These are phyloP conservation scores for Drechslerella stenobrocha DNA, from an alignment of 2,329 filamentous ascomycete genomes.

Conservation along the genomic window DNA sequence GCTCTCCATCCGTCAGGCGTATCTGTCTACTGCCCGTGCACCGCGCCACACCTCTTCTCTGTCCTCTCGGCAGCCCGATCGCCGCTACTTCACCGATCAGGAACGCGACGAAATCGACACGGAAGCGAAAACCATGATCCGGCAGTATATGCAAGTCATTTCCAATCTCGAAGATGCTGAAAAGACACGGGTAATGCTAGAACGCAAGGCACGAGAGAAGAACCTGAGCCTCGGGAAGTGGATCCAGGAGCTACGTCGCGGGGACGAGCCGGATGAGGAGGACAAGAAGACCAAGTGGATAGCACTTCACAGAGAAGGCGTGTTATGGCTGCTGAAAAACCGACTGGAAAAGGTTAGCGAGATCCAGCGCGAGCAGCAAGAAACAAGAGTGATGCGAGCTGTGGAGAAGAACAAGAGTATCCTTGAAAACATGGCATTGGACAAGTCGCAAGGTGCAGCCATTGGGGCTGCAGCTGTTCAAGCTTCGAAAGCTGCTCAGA, in stretches of 20 bases:
- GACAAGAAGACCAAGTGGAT: conserved; percentile 71
- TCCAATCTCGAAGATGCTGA: conserved; percentile 78
- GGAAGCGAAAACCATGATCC: conserved; percentile 80
- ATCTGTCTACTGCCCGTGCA: conserved; percentile 78
- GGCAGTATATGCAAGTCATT: conserved; percentile 81
- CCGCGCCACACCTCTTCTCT: conserved; percentile 62
- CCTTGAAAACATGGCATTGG: conserved; percentile 66
- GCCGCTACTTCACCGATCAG: conserved; percentile 70
- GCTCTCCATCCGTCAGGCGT: conserved; percentile 79
- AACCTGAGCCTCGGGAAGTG: conserved; percentile 64
- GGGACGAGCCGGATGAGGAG: conserved; percentile 68
- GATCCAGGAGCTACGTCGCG: conserved; percentile 70
- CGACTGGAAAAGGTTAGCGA: conserved; percentile 74
- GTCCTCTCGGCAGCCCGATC: conserved; percentile 57
- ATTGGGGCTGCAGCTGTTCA: conserved; percentile 38
- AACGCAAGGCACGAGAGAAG: conserved; percentile 70
- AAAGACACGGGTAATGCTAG: conserved; percentile 75
- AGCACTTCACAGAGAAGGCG: conserved; percentile 73
- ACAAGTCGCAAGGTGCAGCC: conserved; percentile 30
- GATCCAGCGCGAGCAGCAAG: conserved; percentile 89
- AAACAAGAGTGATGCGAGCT: conserved; percentile 78
- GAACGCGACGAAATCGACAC: conserved; percentile 86
- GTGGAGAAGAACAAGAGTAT: conserved; percentile 87
- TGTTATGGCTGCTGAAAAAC: conserved; percentile 79
- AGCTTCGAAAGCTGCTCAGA: conserved; percentile 37